phyloP scores from a whole-genome alignment of 345 rosid genomes.

The Geranium rotundifolium region DNA sequence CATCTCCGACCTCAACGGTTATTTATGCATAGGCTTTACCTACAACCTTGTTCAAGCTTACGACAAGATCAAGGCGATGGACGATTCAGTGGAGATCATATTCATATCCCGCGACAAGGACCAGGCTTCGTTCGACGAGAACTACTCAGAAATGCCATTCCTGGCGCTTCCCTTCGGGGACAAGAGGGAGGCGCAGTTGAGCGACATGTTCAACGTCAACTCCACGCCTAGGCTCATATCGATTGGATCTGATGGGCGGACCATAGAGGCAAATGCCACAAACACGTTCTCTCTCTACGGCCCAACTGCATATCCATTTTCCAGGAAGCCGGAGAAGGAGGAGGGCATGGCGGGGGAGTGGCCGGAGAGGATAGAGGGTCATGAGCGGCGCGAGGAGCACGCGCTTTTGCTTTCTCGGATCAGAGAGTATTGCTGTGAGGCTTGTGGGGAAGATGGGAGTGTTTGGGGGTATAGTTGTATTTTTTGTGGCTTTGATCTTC shows the following conservation, averaged over 20 bases:
- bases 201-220: conserved; percentile 33
- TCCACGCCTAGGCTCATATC: conserved; percentile 50
- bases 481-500: no score
- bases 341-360: no score
- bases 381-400: no score
- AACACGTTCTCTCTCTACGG: conserved; percentile 23
- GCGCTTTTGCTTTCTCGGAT: no score
- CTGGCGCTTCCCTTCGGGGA: conserved; percentile 63
- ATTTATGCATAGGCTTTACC: conserved; percentile 48
- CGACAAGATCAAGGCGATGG: conserved; percentile 42
- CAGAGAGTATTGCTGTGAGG: no score
- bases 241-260: conserved; percentile 41
- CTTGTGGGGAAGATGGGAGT: no score
- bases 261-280: conserved; percentile 33
- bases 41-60: conserved; percentile 51
- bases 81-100: conserved; percentile 41
- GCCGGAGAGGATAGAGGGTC: no score
- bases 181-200: conserved; percentile 34
- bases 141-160: conserved; percentile 56
- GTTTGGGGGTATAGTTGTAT: no score
- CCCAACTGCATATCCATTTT: conserved; percentile 61
- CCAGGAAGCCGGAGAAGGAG: conserved; percentile 31
- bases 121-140: conserved; percentile 38
- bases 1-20: conserved; percentile 45
- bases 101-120: conserved; percentile 46